Evolutionary conservation across 2,329 filamentous ascomycete genomes (phyloP), one percentile per base, ranked within the genome.

Genomic region (Pseudogymnoascus pannorum): DNA sequence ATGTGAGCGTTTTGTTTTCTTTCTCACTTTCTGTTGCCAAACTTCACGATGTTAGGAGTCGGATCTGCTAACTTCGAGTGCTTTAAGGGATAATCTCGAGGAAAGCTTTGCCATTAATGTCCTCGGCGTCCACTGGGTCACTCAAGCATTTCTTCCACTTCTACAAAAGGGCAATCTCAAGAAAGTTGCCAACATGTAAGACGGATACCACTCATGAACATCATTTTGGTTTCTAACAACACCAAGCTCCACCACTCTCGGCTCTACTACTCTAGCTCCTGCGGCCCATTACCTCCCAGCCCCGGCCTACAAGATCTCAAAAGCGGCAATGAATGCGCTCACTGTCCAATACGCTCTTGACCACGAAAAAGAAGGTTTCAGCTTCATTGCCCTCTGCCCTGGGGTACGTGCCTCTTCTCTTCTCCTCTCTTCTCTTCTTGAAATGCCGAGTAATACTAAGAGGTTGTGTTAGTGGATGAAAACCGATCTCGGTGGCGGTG

Each of bases 241-340:
- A 12, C 7, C 2, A 60, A 78, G 75, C 42, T 75, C 75, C 3
- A 73, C 75, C 1, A 76, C 74, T 0, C 48, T 80, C 2, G 78
- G 76, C 26, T 79, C 78, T 0, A 74, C 79, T 4, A 60, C 69
- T 18, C 60, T 66, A 62, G 69, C 70, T 0, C 38, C 59, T 1
- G 62, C 44, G 2, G 44, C 44, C 8, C 44, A 54, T 6, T 54
- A 54, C n/a, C 24, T 68, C 12, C 71, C 72, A 0, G 44, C 64
- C 0, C 75, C 75, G 0, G 72, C 74, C 0, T 77, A 77, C 71
- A 74, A 78, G 63, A 72, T 80, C 64, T 74, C 75, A 14, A 81
- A 81, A 64, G 74, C 79, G 0, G 78, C 78, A 0, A 61, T 80
- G 63, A 79, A 79, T 62, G 76, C 76, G 70, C 66, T 81, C 35